Evolutionary conservation across 164 flowering plant species (phyloP), one percentile per base, ranked within the genome.

Genomic region (Saururus chinensis): DNA sequence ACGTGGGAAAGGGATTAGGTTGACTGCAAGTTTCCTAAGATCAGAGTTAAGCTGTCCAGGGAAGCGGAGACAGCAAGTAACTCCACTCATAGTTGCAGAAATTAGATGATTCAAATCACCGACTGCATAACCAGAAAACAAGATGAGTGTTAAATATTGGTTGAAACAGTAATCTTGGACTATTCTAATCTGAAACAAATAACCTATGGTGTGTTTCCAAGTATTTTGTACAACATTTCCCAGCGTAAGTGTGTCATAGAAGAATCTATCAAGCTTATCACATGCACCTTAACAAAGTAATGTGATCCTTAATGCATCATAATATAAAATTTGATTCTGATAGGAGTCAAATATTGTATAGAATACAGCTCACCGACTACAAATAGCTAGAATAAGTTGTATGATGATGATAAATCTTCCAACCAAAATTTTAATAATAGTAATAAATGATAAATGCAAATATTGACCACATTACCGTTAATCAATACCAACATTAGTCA

Each of bases 71-170:
- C 86, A 82, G 71, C 86, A 82, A 40, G 86, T 82, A 24, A 82
- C 86, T 14, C 86, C 86, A 72, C 86, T 82, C 83, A 82, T 82
- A 56, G 86, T 82, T 59, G 83, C 85, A 66, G 83, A 79, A 24
- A 81, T 81, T 68, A 82, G 71, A 71, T 82, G 84, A 71, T 82
- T 82, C 64, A 82, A 71, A 71, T 82, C 87, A 64, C 87, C 87
- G 76, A 83, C 88, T 83, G 80, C 61, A 63, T 54, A 16, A 61
- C 40, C 37, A 40, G 37, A 12, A 35, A 52, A 37, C 64, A 17
- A 40, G 13, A 42, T 42, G 26, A 64, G 40, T 17, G 40, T 22
- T 2, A 60, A 12, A 45, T 3, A 12, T 45, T 45, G 52, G 12
- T 1, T 20, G 26, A 55, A 55, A n/a, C 37, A 20, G 9, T 4